phyloP scores from a whole-genome alignment of 2,329 filamentous ascomycete species.

The Biscogniauxia sp. region DNA sequence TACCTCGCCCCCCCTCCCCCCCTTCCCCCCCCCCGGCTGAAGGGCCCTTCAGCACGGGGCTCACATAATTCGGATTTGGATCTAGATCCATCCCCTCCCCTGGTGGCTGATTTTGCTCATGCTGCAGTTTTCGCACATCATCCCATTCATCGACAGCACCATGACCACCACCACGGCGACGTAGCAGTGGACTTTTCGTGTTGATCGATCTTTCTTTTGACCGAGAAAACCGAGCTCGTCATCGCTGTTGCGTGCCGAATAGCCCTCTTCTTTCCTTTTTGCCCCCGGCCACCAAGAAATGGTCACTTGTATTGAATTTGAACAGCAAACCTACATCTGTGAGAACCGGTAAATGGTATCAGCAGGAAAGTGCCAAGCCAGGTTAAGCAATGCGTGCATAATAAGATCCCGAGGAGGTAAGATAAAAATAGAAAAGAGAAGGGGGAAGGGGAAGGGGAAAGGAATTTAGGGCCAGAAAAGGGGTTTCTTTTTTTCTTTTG shows the following conservation, averaged over 20 bases:
- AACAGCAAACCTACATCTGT: neutral
- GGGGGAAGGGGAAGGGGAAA: too few relatives aligned
- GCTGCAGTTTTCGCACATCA: neutral
- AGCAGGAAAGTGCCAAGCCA: neutral
- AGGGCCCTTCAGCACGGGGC: neutral
- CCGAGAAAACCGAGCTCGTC: neutral
- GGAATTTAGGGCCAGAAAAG: too few relatives aligned
- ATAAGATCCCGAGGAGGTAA: neutral
- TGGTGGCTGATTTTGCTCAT: neutral
- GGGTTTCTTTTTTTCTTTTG: too few relatives aligned
- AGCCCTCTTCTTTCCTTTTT: neutral
- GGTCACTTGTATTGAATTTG: neutral
- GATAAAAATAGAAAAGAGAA: neutral
- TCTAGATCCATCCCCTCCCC: neutral
- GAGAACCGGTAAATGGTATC: neutral
- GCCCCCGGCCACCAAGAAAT: too few relatives aligned
- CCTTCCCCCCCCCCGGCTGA: too few relatives aligned
- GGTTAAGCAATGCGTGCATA: neutral
- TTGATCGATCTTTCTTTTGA: too few relatives aligned
- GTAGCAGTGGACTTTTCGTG: neutral
- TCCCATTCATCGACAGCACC: neutral
- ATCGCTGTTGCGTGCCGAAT: neutral
- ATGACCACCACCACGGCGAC: neutral
- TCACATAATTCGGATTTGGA: neutral
- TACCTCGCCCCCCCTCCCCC: neutral